phyloP scores from a whole-genome alignment of 2,329 filamentous ascomycete species.

The Zalaria sp. region DNA sequence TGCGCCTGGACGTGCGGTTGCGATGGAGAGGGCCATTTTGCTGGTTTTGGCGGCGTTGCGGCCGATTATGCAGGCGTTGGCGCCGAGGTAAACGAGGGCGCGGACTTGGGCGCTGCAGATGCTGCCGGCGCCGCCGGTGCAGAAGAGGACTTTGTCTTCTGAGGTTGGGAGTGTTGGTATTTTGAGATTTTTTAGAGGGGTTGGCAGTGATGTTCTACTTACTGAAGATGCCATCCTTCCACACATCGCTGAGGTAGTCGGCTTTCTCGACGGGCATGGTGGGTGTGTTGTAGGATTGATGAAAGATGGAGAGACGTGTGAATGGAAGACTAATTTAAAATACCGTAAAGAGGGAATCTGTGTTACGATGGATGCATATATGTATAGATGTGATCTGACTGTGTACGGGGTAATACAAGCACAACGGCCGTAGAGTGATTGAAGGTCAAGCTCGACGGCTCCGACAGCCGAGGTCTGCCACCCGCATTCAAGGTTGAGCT shows the following conservation, averaged over 20 bases:
- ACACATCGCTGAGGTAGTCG: constrained; percentile 68
- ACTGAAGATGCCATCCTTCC: constrained; percentile 83
- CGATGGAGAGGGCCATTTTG: constrained; percentile 64
- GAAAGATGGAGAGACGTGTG: background rate
- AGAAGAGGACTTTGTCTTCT: constrained; percentile 85
- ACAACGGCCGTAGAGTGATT: background rate
- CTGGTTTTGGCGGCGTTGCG: constrained; percentile 84
- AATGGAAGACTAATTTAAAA: background rate
- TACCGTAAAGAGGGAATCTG: background rate
- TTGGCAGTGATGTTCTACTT: no score
- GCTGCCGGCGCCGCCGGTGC: constrained; percentile 83
- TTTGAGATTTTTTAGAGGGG: no score
- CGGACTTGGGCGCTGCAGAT: constrained; percentile 93
- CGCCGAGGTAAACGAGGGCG: constrained; percentile 79
- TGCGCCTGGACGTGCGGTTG: constrained; percentile 59
- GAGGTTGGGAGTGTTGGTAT: constrained; percentile 1
- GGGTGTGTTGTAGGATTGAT: background rate
- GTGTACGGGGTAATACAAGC: background rate
- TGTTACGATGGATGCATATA: background rate
- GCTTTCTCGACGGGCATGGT: constrained; percentile 57
- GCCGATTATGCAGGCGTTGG: constrained; percentile 86
- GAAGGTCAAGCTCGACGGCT: background rate
- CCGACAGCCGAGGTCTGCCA: no score
- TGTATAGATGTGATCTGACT: background rate
- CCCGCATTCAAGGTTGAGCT: no score